Evolutionary conservation across 495 filamentous ascomycete species (phyloP), one percentile per base, ranked within the genome.

Genomic region (Neurospora sp.): DNA sequence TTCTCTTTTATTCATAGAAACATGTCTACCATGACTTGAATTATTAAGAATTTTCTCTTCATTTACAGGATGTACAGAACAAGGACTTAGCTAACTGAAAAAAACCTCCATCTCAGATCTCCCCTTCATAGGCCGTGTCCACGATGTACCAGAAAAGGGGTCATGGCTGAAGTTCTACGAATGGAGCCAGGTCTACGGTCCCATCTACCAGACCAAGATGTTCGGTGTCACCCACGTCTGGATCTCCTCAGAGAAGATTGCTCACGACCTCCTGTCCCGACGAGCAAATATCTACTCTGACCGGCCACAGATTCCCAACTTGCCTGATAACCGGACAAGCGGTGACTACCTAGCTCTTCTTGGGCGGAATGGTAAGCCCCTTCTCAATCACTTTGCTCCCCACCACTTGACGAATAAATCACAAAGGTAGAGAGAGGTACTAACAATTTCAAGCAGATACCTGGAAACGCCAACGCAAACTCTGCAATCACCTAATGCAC

Each of bases 111-210:
- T 34, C 28, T 1, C 59, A 84, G 85, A 80, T 38, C 75, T 85
- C 11, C 89, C 89, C 5, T 78, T 88, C 45, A 81, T 91, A 71
- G 89, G 89, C 37, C 86, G 87, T 19, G 80, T 90, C 5, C 88
- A 88, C 72, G 88, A 90, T 75, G 75, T 91, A 5, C 89, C 88
- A 2, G 76, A 79, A 39, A 78, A 86, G 24, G 76, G 79, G 21
- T 78, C 86, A 10, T 90, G 86, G 84, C 74, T 87, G 42, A 87
- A 90, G 76, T 89, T 91, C 71, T 82, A 88, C 48, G 86, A 88
- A 74, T 92, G 90, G 90, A 84, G 84, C 54, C 83, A 88, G 66
- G 78, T 85, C 73, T 91, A 90, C 75, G 90, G 90, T 0, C 87
- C 88, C 4, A 87, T 92, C 48, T 91, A 89, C 77, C 83, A 88